phyloP scores from a whole-genome alignment of 2,329 filamentous ascomycete genomes.

The Exophiala spinifera region DNA sequence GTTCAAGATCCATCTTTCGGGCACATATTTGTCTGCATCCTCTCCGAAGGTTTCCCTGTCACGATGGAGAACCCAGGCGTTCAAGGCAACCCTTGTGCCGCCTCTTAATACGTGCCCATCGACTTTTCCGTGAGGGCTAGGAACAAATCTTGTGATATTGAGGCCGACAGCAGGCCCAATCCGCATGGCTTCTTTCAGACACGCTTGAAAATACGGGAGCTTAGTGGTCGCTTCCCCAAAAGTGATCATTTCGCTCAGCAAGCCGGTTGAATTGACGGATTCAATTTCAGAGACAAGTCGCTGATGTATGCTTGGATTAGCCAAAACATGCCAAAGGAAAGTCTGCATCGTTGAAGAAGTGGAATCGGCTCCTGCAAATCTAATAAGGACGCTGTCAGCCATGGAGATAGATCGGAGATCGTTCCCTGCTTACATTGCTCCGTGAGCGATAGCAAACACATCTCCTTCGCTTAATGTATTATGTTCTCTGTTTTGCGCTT shows the following conservation, averaged over 20 bases:
- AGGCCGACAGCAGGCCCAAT: slow-evolving; percentile 30
- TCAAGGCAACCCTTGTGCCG: slow-evolving; percentile 24
- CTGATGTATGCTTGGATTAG: slow-evolving; percentile 35
- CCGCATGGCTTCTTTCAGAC: slow-evolving; percentile 28
- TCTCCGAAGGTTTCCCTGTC: slow-evolving; percentile 41
- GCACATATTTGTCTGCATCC: slow-evolving; percentile 40
- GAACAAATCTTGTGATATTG: slow-evolving; percentile 29
- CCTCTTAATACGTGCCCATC: slow-evolving; percentile 21
- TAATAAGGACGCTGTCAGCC: too few species aligned
- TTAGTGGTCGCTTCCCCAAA: slow-evolving; percentile 23
- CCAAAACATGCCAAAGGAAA: slow-evolving; percentile 52
- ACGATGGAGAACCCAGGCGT: slow-evolving; percentile 43
- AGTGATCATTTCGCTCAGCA: slow-evolving; percentile 21
- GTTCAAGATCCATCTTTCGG: slow-evolving; percentile 50
- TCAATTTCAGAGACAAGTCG: slow-evolving; percentile 45
- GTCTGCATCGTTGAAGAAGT: slow-evolving; percentile 60
- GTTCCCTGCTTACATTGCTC: slow-evolving; percentile 40
- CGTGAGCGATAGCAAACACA: slow-evolving; percentile 57
- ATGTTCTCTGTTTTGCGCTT: slow-evolving; percentile 51
- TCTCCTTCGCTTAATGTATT: slow-evolving; percentile 50
- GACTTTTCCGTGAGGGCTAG: slow-evolving; percentile 21
- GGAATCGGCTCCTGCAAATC: too few species aligned
- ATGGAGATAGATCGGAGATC: too few species aligned
- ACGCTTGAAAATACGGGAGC: slow-evolving; percentile 26
- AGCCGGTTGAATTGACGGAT: slow-evolving; percentile 8